Base-by-base conservation (phyloP, 106 monocot species). In the Dendrobium chrysotoxum region DNA sequence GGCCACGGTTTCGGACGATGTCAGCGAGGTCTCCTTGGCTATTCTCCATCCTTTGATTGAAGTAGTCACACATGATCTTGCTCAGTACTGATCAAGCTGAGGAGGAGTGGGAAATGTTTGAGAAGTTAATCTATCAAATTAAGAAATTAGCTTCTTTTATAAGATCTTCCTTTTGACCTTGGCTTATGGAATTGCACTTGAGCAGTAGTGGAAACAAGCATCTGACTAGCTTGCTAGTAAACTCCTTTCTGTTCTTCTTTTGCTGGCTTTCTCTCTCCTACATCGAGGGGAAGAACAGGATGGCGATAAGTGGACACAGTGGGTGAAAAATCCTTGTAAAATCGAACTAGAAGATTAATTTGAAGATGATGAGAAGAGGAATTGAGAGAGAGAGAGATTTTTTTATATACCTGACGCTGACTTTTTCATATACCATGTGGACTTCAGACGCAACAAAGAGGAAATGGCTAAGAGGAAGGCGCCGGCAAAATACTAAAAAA, bases 1-100 rank as follows among this genome's bases (percentile, higher is more conserved):
- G 15, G 70, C 23, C 15, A 3, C 16, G 28, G 35, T 5, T 72
- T 10, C 85, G 79, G 79, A 88, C 72, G 5, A 88, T 72, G 72
- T 88, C 88, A 7, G 85, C 72, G 30, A 88, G 85, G 65, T 88
- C 88, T 77, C 88, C 88, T 70, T 82, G 82, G 50, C 80, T 81
- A 26, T 64, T 55, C 53, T 83, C 83, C 72, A 77, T 78, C 72
- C 83, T 28, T 16, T 0, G 71, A 16, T 31, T 17, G 16, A 71
- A 38, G 50, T 35, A 31, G 38, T 71, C 71, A 17, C 71, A 71
- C 70, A n/a, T 31, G 70, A 30, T 28, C 35, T 70, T 70, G 28
- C 70, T 70, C 70, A 70, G 70, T 3, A 7, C 70, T 40, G 74
- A 38, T 28, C 20, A 28, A 68, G 67, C 3, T 18, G 13, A 12